A percentile compares a stretch with the other conserved stretches of the same genome.
phyloP scores from a whole-genome alignment of 768 basidiomycete genomes.

The Pleurotus djamor region DNA sequence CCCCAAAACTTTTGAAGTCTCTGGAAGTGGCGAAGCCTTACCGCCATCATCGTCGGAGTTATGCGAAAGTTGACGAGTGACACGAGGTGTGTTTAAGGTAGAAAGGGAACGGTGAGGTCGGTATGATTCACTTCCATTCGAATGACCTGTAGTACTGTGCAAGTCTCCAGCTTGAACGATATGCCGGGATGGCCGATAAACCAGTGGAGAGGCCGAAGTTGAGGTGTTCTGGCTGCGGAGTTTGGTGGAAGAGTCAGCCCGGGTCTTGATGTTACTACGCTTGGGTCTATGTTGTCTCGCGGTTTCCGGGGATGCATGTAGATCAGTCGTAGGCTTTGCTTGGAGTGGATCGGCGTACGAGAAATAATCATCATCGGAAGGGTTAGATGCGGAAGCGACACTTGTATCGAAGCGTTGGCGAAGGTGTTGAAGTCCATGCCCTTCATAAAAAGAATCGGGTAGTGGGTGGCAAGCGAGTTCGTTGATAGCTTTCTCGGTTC shows the following conservation, averaged over 20 bases:
- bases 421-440: slow-evolving; percentile 85
- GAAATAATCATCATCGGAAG: slow-evolving; percentile 61
- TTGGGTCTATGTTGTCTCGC: slow-evolving; percentile 18
- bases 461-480: slow-evolving; percentile 96
- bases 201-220: slow-evolving; percentile 15
- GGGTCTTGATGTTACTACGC: slow-evolving; percentile 10
- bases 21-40: slow-evolving; percentile 13
- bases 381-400: slow-evolving; percentile 29
- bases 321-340: slow-evolving; percentile 20
- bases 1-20: slow-evolving; percentile 28
- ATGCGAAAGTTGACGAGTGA: slow-evolving; percentile 27
- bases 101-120: slow-evolving; percentile 48
- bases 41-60: slow-evolving; percentile 16
- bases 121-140: slow-evolving; percentile 36
- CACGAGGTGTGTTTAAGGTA: slow-evolving; percentile 47
- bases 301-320: slow-evolving; percentile 16
- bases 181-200: slow-evolving; percentile 40
- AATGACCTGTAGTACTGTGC: slow-evolving; percentile 51
- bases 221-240: slow-evolving; percentile 15
- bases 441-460: slow-evolving; percentile 87
- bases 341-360: slow-evolving; percentile 20
- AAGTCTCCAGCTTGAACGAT: slow-evolving; percentile 79
- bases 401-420: slow-evolving; percentile 85
- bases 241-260: background rate
- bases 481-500: slow-evolving; percentile 97